Base-by-base conservation (phyloP, 2,329 filamentous ascomycete species). In the Dendrostoma leiphaemia region DNA sequence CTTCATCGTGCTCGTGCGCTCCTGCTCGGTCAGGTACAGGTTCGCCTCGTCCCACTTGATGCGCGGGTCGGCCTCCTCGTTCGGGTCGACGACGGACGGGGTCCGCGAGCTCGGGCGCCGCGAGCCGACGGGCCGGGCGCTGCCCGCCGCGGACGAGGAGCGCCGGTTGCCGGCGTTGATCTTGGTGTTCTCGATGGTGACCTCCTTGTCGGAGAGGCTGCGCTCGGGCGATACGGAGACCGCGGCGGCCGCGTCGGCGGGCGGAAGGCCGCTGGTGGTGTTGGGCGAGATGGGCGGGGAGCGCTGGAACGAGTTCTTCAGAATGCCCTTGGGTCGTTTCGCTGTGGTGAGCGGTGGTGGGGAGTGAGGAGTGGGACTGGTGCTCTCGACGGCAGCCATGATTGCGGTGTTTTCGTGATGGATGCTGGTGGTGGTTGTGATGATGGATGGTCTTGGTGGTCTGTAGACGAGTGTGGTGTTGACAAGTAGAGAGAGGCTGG, bases 21-120 rank as follows among this genome's bases (percentile, higher is more conserved):
- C 91, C 72, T 97, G 93, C 75, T 99, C 94, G 7, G 94, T 94
- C 50, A 99, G 82, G 74, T 97, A 99, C 29, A 99, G 82, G 68
- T 99, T 99, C 43, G 90, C 94, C 76, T 99, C 94, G 71, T 99
- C 94, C 94, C 94, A 99, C 75, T 97, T 96, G 62, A 99, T 80
- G 59, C 91, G 86, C 59, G 89, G 88, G 48, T 84, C 81, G 17
- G 77, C 70, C 38, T 81, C 76, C 31, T 76, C 74, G 57, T 74
- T 69, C 50, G 67, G 71, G 56, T 65, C 69, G 48, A 75, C 72
- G 58, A 77, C 71, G 53, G 76, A 75, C 46, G 73, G 69, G 56
- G 75, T 72, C 58, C 73, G 73, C 56, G 71, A 73, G 57, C 71
- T 71, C 1, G 86, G 87, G 48, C 90, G 86, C 52, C 91, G 88